phyloP scores from a whole-genome alignment of 2,329 filamentous ascomycete species.

The Trichoderma asperellum region DNA sequence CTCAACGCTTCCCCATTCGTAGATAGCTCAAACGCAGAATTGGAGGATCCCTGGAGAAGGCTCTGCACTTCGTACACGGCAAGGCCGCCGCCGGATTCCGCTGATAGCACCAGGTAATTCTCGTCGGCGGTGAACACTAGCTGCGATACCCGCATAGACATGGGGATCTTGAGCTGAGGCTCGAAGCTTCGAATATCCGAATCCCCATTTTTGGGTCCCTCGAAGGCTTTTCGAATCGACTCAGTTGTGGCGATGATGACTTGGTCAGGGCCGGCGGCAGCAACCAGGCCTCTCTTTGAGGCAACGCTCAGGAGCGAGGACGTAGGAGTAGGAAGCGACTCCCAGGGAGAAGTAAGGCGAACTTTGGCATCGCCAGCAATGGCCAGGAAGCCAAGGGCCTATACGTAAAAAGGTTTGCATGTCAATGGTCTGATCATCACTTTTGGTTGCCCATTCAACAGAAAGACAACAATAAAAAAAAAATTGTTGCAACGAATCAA shows the following conservation, averaged over 20 bases:
- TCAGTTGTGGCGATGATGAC: conserved; percentile 79
- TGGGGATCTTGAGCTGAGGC: conserved; percentile 72
- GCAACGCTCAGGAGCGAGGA: conserved; percentile 85
- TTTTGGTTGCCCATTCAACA: not conserved
- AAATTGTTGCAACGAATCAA: not conserved
- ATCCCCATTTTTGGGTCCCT: conserved; percentile 60
- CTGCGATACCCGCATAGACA: conserved; percentile 80
- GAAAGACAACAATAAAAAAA: conserved; percentile 10
- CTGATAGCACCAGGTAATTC: conserved; percentile 78
- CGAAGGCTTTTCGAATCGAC: conserved; percentile 75
- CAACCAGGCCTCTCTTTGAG: conserved; percentile 76
- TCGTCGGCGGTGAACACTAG: conserved; percentile 91
- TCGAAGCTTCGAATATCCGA: conserved; percentile 70
- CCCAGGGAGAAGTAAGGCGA: conserved; percentile 79
- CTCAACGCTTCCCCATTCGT: conserved; percentile 77
- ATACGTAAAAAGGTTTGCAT: not conserved
- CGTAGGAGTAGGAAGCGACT: conserved; percentile 71
- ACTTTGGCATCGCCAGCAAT: conserved; percentile 81
- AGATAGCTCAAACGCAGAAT: conserved; percentile 72
- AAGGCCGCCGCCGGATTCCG: conserved; percentile 78
- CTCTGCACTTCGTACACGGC: conserved; percentile 78
- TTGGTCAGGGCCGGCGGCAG: conserved; percentile 81
- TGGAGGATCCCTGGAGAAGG: conserved; percentile 67
- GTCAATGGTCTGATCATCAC: not conserved
- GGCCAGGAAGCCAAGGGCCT: conserved; percentile 80